Percentiles rank a stretch among this genome's conserved stretches.
These are phyloP conservation scores for Puccinia coronata DNA, from an alignment of 1,284 basidiomycete genomes.

Conservation along the genomic window DNA sequence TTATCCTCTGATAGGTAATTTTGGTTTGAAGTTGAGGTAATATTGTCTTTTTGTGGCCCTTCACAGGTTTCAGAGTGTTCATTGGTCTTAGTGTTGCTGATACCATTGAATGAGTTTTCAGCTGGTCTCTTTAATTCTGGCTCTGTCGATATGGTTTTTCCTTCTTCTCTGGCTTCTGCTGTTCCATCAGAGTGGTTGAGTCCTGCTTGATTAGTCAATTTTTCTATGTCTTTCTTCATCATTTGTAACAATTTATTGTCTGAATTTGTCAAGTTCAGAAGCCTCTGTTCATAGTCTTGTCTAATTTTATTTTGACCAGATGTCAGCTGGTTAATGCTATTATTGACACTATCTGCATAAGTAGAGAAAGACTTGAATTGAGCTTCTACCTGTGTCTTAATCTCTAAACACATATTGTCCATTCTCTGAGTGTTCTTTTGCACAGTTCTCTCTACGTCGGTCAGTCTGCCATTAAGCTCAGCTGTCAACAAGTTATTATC, in stretches of 20 bases:
- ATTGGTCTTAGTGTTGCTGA: too few relatives aligned
- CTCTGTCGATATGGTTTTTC: too few relatives aligned
- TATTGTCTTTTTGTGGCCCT: too few relatives aligned
- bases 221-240: neutral
- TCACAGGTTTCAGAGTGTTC: too few relatives aligned
- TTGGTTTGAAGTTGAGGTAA: too few relatives aligned
- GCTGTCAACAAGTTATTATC: neutral
- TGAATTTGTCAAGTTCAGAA: neutral
- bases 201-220: too few relatives aligned
- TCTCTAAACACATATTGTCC: neutral
- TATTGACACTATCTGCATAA: neutral
- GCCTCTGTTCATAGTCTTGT: neutral
- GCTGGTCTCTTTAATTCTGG: too few relatives aligned
- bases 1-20: neutral
- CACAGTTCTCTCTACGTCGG: neutral
- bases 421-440: neutral
- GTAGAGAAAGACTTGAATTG: neutral
- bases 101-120: too few relatives aligned
- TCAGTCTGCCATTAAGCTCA: neutral
- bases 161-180: too few relatives aligned
- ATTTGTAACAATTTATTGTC: neutral
- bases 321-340: neutral
- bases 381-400: neutral
- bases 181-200: too few relatives aligned
- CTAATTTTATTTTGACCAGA: neutral